A percentile compares a stretch with the other conserved stretches of the same genome.
Conservation (phyloP, 768 basidiomycete genomes). For the Krasilnikovozyma curviuscula region DNA sequence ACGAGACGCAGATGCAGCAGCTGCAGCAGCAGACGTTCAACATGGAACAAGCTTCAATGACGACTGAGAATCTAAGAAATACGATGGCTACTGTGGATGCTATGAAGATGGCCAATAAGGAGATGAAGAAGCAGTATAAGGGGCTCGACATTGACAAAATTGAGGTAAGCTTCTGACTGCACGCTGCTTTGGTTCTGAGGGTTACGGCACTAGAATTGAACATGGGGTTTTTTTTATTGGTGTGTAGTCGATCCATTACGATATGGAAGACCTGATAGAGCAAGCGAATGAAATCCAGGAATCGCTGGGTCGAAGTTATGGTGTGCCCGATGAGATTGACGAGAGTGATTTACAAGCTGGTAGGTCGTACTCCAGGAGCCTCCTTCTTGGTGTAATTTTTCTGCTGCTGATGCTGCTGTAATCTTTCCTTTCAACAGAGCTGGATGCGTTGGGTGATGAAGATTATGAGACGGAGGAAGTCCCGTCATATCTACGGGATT, state of each 20-base stretch:
- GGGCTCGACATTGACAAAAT: constrained; percentile 97
- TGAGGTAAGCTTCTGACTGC: no score
- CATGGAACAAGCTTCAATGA: constrained; percentile 87
- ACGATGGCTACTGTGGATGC: constrained; percentile 98
- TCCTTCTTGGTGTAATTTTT: neutral
- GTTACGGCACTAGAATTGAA: no score
- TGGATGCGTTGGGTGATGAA: constrained; percentile 81
- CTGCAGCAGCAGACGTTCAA: constrained; percentile 91
- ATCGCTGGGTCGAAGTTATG: constrained; percentile 76
- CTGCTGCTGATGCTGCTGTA: neutral
- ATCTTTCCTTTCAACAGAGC: constrained; percentile 36
- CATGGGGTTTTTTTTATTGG: neutral
- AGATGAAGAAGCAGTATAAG: constrained; percentile 88
- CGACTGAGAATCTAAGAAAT: constrained; percentile 93
- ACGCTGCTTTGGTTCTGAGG: no score
- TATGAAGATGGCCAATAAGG: constrained; percentile 89
- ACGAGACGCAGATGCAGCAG: constrained; percentile 69
- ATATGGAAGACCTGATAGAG: constrained; percentile 94
- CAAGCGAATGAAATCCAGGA: constrained; percentile 98
- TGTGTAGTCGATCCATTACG: constrained; percentile 70
- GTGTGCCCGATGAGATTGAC: constrained; percentile 90
- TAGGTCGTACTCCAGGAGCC: constrained; percentile 25
- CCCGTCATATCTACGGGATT: constrained; percentile 49
- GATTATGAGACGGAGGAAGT: constrained; percentile 63
- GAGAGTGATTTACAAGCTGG: constrained; percentile 95